Evolutionary conservation across 1,284 basidiomycete species (phyloP), one percentile per base, ranked within the genome.

Genomic region (Puccinia polysora): DNA sequence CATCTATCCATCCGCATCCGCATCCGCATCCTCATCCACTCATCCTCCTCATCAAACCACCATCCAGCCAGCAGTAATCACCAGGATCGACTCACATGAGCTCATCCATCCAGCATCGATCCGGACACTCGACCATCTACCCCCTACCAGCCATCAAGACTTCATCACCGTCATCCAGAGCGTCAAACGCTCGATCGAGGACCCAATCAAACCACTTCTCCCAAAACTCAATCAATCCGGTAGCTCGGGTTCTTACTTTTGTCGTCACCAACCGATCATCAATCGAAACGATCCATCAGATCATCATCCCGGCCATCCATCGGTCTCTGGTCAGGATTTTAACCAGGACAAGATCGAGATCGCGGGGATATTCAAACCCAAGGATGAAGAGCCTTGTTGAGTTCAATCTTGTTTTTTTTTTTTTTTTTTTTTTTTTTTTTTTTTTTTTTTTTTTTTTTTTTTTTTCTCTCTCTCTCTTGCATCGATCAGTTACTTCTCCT

Each of bases 141-240:
- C 84, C 49, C 87, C 88, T 20, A 87, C 90, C 85, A 86, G 86
- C 3, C 85, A 87, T 77, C 84, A 67, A 36, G 43, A 60, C 40
- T 73, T 65, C 60, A 73, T 73, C 28, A 34, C 78, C 89, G 88
- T 89, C 14, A 85, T 86, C 12, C 82, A 86, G 76, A 84, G 85
- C 49, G 86, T 91, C 34, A 86, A 84, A 76, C 82, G 80, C 69
- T 88, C 89, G 12, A 89, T 93, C 76, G 75, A 81, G 4, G 86
- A 87, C 40, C 89, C 88, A 15, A 84, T 81, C 4, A 86, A 87
- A 36, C 89, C 88, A 15, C 84, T 90, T 56, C 89, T 93, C 76
- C 91, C 91, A 1, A 90, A 90, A 79, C 88, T 93, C 85, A 93
- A 92, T 68, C 81, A 84, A 4, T 91, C 91, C 77, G 90, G 90